These are phyloP conservation scores for Aspergillus neotritici DNA, from an alignment of 2,329 filamentous ascomycete genomes.

Conservation along the genomic window DNA sequence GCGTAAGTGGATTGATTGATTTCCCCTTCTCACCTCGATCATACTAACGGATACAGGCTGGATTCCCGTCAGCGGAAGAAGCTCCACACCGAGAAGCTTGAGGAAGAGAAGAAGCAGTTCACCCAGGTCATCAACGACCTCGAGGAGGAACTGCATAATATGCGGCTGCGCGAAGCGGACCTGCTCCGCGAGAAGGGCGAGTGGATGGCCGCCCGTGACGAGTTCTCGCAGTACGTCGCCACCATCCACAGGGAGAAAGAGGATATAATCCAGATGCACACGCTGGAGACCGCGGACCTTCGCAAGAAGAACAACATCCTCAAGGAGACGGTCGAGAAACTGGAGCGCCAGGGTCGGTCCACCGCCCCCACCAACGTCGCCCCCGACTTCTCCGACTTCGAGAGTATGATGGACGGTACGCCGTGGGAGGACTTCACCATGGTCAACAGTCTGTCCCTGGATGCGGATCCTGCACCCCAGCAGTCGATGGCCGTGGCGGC, in stretches of 20 bases:
- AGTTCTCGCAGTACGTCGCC: conserved; percentile 69
- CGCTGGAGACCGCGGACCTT: conserved; percentile 81
- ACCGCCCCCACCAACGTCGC: conserved; percentile 52
- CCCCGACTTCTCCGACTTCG: conserved; percentile 73
- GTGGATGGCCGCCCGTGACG: conserved; percentile 66
- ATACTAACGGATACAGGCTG: conserved; percentile 52
- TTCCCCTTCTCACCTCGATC: conserved; percentile 16
- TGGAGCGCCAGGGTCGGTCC: conserved; percentile 36
- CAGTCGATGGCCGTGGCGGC: conserved; percentile 35
- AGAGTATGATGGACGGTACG: conserved; percentile 69
- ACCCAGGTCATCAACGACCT: conserved; percentile 68
- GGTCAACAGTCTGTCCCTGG: conserved; percentile 55
- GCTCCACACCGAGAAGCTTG: conserved; percentile 91
- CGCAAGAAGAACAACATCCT: conserved; percentile 88
- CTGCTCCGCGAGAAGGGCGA: conserved; percentile 53
- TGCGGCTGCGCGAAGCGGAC: conserved; percentile 57
- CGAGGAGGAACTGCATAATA: conserved; percentile 67
- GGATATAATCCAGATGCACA: conserved; percentile 81
- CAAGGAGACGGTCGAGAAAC: conserved; percentile 55
- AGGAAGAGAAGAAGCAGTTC: conserved; percentile 93
- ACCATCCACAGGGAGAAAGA: conserved; percentile 79
- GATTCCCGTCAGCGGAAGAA: conserved; percentile 98
- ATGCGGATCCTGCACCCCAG: conserved; percentile 27
- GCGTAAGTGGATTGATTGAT: conserved; percentile 60
- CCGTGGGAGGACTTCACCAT: conserved; percentile 80